A percentile compares a stretch with the other conserved stretches of the same genome.
These are phyloP conservation scores for Dioscorea alata DNA, from an alignment of 106 monocot species.

Conservation along the genomic window DNA sequence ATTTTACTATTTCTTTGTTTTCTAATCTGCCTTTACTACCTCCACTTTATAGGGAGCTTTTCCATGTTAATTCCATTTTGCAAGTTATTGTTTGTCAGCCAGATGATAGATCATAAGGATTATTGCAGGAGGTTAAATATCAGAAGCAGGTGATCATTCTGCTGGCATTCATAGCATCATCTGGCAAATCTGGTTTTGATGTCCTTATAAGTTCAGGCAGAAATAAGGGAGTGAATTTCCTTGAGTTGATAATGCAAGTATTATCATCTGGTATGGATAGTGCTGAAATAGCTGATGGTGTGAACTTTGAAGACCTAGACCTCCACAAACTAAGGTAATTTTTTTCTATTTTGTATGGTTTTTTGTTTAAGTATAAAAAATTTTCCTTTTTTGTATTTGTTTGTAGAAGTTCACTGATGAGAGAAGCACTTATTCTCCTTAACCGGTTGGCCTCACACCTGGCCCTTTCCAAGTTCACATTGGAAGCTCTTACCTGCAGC, in stretches of 20 bases:
- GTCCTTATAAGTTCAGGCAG: constrained; percentile 44
- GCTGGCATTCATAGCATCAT: constrained; percentile 81
- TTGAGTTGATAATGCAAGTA: constrained; percentile 58
- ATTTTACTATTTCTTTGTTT: too few relatives aligned
- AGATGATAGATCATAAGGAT: not conserved
- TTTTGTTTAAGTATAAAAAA: too few relatives aligned
- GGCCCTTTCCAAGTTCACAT: constrained; percentile 37
- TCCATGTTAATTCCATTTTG: not conserved
- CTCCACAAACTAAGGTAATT: constrained; percentile 60
- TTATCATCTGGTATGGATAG: constrained; percentile 49
- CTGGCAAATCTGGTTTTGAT: constrained; percentile 58
- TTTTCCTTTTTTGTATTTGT: not conserved
- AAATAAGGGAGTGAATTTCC: constrained; percentile 43
- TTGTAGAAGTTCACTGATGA: constrained; percentile 39
- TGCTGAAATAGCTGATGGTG: constrained; percentile 5
- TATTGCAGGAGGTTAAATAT: constrained; percentile 62
- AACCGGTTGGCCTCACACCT: constrained; percentile 75
- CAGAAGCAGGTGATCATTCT: constrained; percentile 49
- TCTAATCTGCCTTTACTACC: too few relatives aligned
- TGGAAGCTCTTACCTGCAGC: constrained; percentile 52
- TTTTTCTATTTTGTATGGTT: not conserved
- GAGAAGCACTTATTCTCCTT: constrained; percentile 79
- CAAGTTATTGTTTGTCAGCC: not conserved
- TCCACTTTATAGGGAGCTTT: too few relatives aligned
- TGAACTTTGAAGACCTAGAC: constrained; percentile 15